A percentile compares a stretch with the other conserved stretches of the same genome.
Evolutionary conservation across 1,284 basidiomycete genomes (phyloP).

Genomic region (Thelephora terrestris): DNA sequence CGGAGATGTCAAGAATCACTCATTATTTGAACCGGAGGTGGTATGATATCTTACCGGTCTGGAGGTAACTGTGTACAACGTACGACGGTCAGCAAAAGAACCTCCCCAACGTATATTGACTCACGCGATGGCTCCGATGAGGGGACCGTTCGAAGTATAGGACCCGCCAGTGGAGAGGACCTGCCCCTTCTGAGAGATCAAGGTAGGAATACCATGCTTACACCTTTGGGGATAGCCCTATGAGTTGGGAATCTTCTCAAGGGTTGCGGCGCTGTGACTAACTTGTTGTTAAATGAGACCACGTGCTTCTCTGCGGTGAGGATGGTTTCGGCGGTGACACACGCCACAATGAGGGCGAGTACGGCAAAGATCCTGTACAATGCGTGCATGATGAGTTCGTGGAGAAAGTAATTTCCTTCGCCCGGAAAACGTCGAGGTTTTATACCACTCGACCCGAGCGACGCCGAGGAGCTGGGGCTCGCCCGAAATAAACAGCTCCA

Average conservation of each 20-base stretch:
- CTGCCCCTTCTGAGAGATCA: constrained; percentile 21
- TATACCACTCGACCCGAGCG: no score
- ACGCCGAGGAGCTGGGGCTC: no score
- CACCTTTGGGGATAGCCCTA: constrained; percentile 18
- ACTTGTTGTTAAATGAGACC: constrained; percentile 28
- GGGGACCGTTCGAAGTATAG: constrained; percentile 20
- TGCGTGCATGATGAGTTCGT: no score
- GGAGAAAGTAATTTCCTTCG: no score
- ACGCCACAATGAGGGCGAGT: constrained; percentile 16
- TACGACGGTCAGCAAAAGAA: neutral
- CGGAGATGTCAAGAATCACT: neutral
- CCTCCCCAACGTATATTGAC: constrained; percentile 7
- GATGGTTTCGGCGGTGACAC: constrained; percentile 24
- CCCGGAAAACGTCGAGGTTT: no score
- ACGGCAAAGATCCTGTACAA: constrained; percentile 14
- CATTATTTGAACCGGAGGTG: neutral
- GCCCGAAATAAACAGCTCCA: no score
- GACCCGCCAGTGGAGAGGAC: constrained; percentile 25
- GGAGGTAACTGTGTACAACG: constrained; percentile 10
- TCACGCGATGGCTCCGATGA: constrained; percentile 26
- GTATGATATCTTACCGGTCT: constrained; percentile 9
- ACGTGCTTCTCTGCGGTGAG: constrained; percentile 27
- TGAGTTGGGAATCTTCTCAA: neutral
- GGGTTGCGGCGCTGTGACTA: constrained; percentile 6
- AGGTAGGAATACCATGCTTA: constrained; percentile 26